Evolutionary conservation across 2,329 filamentous ascomycete genomes (phyloP).

Genomic region (Emergomyces pasteurianus): DNA sequence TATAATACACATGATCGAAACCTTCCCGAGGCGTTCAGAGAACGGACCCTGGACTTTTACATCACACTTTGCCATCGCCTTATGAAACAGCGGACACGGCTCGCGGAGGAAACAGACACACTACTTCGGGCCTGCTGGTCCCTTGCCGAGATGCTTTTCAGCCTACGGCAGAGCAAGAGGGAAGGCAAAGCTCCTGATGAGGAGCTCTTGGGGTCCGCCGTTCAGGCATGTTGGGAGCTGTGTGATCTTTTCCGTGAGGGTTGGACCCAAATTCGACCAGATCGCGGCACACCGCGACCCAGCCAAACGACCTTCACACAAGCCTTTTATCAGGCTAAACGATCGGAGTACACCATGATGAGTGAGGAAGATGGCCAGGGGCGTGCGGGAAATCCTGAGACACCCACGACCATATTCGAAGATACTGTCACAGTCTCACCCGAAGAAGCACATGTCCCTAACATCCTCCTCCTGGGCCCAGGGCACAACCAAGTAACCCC

Average conservation of each 20-base stretch:
- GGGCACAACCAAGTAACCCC: slow-evolving; percentile 40
- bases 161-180: slow-evolving; percentile 66
- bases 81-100: slow-evolving; percentile 82
- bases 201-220: slow-evolving; percentile 72
- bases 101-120: slow-evolving; percentile 71
- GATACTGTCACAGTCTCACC: slow-evolving; percentile 77
- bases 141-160: slow-evolving; percentile 86
- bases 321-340: slow-evolving; percentile 38
- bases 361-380: slow-evolving; percentile 18
- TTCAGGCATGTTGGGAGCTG: slow-evolving; percentile 89
- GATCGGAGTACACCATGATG: slow-evolving; percentile 21
- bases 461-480: slow-evolving; percentile 77
- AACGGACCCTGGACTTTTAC: slow-evolving; percentile 87
- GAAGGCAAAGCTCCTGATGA: slow-evolving; percentile 65
- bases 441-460: slow-evolving; percentile 66
- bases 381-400: slow-evolving; percentile 52
- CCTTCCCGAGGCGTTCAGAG: slow-evolving; percentile 74
- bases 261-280: slow-evolving; percentile 79
- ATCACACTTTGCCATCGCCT: slow-evolving; percentile 84
- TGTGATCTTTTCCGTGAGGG: slow-evolving; percentile 88
- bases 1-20: slow-evolving; percentile 83
- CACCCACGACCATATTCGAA: slow-evolving; percentile 89
- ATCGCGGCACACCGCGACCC: slow-evolving; percentile 72
- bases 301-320: slow-evolving; percentile 65
- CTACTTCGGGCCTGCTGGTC: slow-evolving; percentile 80